These are phyloP conservation scores for Aspergillus sclerotiicarbonarius DNA, from an alignment of 495 filamentous ascomycete species.

Conservation along the genomic window DNA sequence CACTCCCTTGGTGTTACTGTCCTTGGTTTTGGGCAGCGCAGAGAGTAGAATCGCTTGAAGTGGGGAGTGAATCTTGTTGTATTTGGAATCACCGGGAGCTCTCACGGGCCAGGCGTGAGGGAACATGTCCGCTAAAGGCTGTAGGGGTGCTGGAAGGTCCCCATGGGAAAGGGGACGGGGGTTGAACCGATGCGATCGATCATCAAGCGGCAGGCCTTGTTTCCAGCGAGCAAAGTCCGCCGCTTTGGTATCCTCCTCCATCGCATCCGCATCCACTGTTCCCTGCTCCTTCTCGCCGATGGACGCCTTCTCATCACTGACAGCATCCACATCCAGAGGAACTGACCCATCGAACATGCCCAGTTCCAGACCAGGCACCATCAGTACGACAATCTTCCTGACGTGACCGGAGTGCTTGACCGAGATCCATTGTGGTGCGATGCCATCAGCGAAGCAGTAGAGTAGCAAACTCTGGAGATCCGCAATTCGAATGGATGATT, in stretches of 20 bases:
- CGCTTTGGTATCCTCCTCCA: conserved; percentile 20
- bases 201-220: conserved; percentile 40
- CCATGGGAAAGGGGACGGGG: conserved; percentile 62
- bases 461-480: conserved; percentile 79
- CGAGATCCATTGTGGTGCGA: conserved; percentile 82
- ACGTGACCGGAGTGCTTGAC: conserved; percentile 73
- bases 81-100: conserved; percentile 79
- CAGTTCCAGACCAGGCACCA: conserved; percentile 88
- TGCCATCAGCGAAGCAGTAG: conserved; percentile 86
- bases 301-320: conserved; percentile 23
- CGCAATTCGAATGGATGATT: conserved; percentile 69
- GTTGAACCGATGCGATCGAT: conserved; percentile 59
- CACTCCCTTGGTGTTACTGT: conserved; percentile 54
- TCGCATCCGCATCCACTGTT: conserved; percentile 13
- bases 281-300: conserved; percentile 16
- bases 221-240: conserved; percentile 45
- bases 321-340: conserved; percentile 39
- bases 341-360: conserved; percentile 80
- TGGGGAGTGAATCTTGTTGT: conserved; percentile 77
- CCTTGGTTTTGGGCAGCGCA: conserved; percentile 60
- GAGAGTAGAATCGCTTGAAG: conserved; percentile 75
- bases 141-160: conserved; percentile 60
- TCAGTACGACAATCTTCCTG: conserved; percentile 82
- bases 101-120: conserved; percentile 84
- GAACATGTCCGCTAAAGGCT: conserved; percentile 78